Base-by-base conservation (phyloP, 2,329 filamentous ascomycete species). In the Huntiella moniliformis region DNA sequence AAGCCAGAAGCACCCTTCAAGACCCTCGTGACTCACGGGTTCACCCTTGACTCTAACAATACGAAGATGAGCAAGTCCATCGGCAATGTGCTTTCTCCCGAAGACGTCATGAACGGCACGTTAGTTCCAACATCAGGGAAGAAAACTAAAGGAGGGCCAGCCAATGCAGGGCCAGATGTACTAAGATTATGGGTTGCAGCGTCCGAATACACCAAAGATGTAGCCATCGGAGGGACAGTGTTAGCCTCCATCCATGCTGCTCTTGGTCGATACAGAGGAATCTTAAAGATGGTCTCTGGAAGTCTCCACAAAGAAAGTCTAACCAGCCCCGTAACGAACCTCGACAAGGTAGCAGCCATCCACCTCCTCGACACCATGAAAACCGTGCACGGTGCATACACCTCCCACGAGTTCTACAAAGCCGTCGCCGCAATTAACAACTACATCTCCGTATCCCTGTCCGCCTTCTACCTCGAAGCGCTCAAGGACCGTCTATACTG, bases 21-120 rank as follows among this genome's bases (percentile, higher is more conserved):
- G 56, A 82, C 76, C 3, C 68, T 98, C n/a, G 79, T 95, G 50
- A 98, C 91, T 0, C 91, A 98, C 57, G 91, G 91, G 1, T 98
- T 98, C 58, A 87, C 85, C 0, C 73, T 98, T 2, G 91, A 98
- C 55, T 71, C 80, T 42, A 66, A 82, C 33, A 87, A 87, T n/a
- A 85, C 83, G 58, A 98, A 98, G 61, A 98, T 98, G 91, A 95
- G 87, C 58, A 98, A 98, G 61, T 95, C 86, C 0, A 65, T 95
- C 1, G 91, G 91, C 12, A 98, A 98, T 56, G 79, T 82, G 22
- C 77, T 96, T 47, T 71, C 75, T 0, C 87, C 88, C 0, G 67
- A 73, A 5, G 70, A 94, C 51, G 86, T 98, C 53, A 91, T 95
- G 67, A 74, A 84, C 44, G 88, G 88, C 5, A 76, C 77, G 3